Base-by-base conservation (phyloP, 1,284 basidiomycete genomes). In the Ustilago cynodontis region DNA sequence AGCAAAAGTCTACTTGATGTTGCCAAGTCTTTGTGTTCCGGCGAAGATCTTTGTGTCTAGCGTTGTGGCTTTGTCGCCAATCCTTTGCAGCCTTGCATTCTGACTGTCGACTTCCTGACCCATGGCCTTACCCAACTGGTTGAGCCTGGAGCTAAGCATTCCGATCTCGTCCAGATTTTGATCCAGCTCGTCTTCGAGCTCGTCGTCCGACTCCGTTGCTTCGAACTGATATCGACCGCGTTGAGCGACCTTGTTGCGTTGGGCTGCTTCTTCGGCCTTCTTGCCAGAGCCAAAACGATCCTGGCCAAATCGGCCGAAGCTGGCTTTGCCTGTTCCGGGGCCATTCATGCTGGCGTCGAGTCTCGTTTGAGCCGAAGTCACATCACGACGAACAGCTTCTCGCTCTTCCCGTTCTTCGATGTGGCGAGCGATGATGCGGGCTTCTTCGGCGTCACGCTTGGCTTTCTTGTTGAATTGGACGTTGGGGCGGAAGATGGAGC, bases 171-270 rank as follows among this genome's bases (percentile, higher is more conserved):
- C 91, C 56, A 99, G 87, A 86, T 99, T 98, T 76, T 91, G 90
- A 82, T 98, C 96, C 26, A 98, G 85, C 86, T 95, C 90, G 71
- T 90, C 88, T 79, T 91, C 90, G 54, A 90, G 83, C 87, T 98
- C 95, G 83, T 99, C 95, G 83, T 99, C 97, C n/a, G 93, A 94
- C 18, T 90, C 93, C 39, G 92, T 93, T n/a, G 92, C 91, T 79
- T 99, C 96, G 81, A 98, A 98, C 86, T 98, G 95, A 86, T 91
- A 99, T 29, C 93, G 90, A 83, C 91, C 90, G 70, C 93, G 88
- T 84, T 93, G 92, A 54, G 93, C 91, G 84, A 67, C 59, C 55
- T 80, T 78, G 59, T 78, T 74, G 3, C 59, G 51, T 50, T 72
- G 54, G 10, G 50, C 61, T 18, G 53, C 64, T 55, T 71, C 64